Evolutionary conservation across 768 basidiomycete genomes (phyloP).

Genomic region (Suillus cothurnatus): DNA sequence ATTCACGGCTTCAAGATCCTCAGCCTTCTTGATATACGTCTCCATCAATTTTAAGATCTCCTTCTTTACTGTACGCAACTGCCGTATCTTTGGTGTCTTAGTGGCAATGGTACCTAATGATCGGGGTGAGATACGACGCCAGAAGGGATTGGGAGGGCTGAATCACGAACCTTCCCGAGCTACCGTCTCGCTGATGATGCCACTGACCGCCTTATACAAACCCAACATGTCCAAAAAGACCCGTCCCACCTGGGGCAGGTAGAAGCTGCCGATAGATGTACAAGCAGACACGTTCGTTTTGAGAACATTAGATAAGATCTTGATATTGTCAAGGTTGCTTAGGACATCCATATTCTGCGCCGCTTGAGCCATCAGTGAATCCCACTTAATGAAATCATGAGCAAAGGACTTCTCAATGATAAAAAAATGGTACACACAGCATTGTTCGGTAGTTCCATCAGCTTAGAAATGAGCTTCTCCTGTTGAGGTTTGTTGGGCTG

Average conservation of each 20-base stretch:
- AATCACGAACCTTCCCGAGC: conserved; percentile 69
- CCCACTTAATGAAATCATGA: conserved; percentile 68
- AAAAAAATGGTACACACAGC: conserved; percentile 58
- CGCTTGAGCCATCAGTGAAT: conserved; percentile 95
- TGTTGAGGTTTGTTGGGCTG: conserved; percentile 98
- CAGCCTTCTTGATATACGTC: conserved; percentile 96
- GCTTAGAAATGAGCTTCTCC: conserved; percentile 89
- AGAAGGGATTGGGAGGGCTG: not conserved
- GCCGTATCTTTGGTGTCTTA: conserved; percentile 94
- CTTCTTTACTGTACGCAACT: conserved; percentile 96
- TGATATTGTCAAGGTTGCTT: conserved; percentile 89
- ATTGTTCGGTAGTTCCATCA: conserved; percentile 98
- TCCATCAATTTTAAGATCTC: conserved; percentile 98
- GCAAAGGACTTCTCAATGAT: not conserved
- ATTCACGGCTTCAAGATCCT: conserved; percentile 94
- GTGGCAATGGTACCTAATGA: conserved; percentile 82
- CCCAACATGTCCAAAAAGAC: conserved; percentile 98
- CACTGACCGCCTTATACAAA: conserved; percentile 94
- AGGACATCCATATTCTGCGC: conserved; percentile 91
- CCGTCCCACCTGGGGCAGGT: conserved; percentile 93
- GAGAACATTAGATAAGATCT: conserved; percentile 93
- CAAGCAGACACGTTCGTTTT: conserved; percentile 99
- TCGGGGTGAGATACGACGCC: conserved; percentile 7
- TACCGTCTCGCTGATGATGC: conserved; percentile 93
- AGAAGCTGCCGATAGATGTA: conserved; percentile 95